Base-by-base conservation (phyloP, 371 early-diverging fungal species). In the Ordospora colligata region DNA sequence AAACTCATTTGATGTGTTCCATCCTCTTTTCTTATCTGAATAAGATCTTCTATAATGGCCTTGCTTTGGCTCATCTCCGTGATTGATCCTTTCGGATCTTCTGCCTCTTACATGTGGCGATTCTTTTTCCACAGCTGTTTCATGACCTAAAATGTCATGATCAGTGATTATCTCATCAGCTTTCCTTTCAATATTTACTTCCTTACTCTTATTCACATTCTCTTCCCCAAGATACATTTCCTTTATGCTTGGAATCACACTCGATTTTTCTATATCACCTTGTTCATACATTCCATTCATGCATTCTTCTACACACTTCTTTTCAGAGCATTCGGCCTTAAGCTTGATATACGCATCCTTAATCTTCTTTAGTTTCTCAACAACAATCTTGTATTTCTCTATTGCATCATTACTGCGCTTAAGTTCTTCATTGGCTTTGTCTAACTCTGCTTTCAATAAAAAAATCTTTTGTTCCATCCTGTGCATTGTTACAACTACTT, bases 321-420 rank as follows among this genome's bases (percentile, higher is more conserved):
- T 22, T 42, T 10, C 64, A 7, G 40, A 40, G 11, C 32, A 32
- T 10, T 63, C 63, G 5, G 14, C 23, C 47, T 22, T 64, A 4
- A 72, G 45, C 44, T 51, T 67, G 7, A 62, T 19, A 72, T 62
- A 72, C 43, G 43, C 72, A 54, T 72, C 72, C 23, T 72, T 72
- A 10, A 72, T 32, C 23, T 72, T 72, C 45, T 45, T 72, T 37
- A 62, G 64, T 17, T 72, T 72, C 17, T 72, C 72, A 22, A 62
- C 21, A 54, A 72, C 25, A 23, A 46, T 21, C 25, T 22, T 32
- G 45, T 72, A 72, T 12, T 72, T 63, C 42, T 65, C 72, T 9
- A 69, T 69, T 44, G 27, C 51, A 23, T 27, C 52, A 43, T 14
- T 37, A 22, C 43, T 69, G 17, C 49, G 17, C n/a, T 27, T n/a